A percentile compares a stretch with the other conserved stretches of the same genome.
Conservation (phyloP, 2,329 filamentous ascomycete species). For the Leptographium radiaticola region DNA sequence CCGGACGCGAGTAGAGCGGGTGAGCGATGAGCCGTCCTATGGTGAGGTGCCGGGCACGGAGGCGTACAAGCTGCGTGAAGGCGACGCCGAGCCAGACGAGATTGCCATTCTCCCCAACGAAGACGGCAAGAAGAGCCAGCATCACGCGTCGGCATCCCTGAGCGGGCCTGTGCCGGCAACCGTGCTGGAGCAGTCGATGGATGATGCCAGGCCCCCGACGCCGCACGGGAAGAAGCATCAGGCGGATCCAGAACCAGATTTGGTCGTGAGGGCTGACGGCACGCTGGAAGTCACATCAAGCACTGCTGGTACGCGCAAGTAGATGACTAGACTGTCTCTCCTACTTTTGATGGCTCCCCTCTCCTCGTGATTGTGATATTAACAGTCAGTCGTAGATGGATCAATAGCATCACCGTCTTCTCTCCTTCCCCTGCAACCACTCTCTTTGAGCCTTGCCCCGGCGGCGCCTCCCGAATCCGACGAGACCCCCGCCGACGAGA, state of each 20-base stretch:
- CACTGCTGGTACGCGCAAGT: slow-evolving; percentile 24
- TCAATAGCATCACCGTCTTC: slow-evolving; percentile 21
- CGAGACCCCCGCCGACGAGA: slow-evolving; percentile 9
- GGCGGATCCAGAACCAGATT: slow-evolving; percentile 40
- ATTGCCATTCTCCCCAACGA: slow-evolving; percentile 34
- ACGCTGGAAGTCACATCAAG: slow-evolving; percentile 19
- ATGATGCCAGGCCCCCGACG: slow-evolving; percentile 29
- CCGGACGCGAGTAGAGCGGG: slow-evolving; percentile 44
- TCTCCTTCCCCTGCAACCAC: slow-evolving; percentile 3
- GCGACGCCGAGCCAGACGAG: slow-evolving; percentile 47
- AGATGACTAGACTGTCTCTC: slow-evolving; percentile 11
- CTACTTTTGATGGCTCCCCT: slow-evolving; percentile 1
- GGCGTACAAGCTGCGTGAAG: slow-evolving; percentile 40
- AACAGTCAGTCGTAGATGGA: slow-evolving; percentile 22
- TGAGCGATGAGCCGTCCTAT: slow-evolving; percentile 43
- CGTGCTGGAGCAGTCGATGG: slow-evolving; percentile 38
- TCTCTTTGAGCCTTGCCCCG: no score
- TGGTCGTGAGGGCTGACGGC: slow-evolving; percentile 33
- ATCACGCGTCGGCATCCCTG: not conserved
- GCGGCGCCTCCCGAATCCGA: not conserved
- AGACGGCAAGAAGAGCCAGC: slow-evolving; percentile 3
- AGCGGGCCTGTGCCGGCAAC: slow-evolving; percentile 31
- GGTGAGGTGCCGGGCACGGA: slow-evolving; percentile 50
- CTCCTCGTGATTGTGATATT: slow-evolving; percentile 14
- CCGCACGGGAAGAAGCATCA: slow-evolving; percentile 31